A percentile compares a stretch with the other conserved stretches of the same genome.
Evolutionary conservation across 352 stramenopile genomes (phyloP).

Genomic region (Pythium sp.): DNA sequence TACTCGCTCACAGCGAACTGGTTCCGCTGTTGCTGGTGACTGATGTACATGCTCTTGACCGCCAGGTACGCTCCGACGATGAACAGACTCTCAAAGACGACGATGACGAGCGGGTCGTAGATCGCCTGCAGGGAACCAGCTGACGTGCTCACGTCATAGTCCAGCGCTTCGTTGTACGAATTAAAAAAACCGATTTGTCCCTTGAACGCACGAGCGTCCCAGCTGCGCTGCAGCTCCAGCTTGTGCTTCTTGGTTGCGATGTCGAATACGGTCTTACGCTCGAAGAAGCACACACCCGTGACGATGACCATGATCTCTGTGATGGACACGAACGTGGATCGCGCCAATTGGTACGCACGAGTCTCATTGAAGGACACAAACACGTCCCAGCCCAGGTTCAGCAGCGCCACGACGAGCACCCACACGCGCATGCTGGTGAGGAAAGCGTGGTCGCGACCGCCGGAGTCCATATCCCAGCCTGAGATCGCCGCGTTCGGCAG

Average conservation of each 20-base stretch:
- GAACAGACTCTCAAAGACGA: constrained; percentile 30
- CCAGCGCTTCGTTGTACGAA: constrained; percentile 49
- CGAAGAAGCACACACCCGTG: constrained; percentile 21
- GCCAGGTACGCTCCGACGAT: neutral
- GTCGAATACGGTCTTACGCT: constrained; percentile 27
- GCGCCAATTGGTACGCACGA: constrained; percentile 39
- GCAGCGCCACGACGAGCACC: constrained; percentile 41
- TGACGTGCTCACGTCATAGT: constrained; percentile 35
- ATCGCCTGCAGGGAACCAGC: constrained; percentile 24
- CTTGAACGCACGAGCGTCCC: constrained; percentile 33
- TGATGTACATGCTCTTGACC: constrained; percentile 9
- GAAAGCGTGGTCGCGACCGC: constrained; percentile 23
- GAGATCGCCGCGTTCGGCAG: constrained; percentile 50
- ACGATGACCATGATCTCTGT: constrained; percentile 37
- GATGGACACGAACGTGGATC: constrained; percentile 36
- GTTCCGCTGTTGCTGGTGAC: neutral
- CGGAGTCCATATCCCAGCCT: constrained; percentile 28
- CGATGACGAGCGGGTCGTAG: constrained; percentile 29
- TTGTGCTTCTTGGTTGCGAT: constrained; percentile 31
- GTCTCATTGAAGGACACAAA: constrained; percentile 30
- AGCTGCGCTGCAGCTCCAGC: constrained; percentile 33
- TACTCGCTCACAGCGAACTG: neutral
- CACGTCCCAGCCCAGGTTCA: constrained; percentile 38
- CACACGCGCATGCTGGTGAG: constrained; percentile 41
- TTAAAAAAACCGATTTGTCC: constrained; percentile 35